A percentile compares a stretch with the other conserved stretches of the same genome.
These are phyloP conservation scores for Prunus campanulata DNA, from an alignment of 306 rosid species.

Conservation along the genomic window DNA sequence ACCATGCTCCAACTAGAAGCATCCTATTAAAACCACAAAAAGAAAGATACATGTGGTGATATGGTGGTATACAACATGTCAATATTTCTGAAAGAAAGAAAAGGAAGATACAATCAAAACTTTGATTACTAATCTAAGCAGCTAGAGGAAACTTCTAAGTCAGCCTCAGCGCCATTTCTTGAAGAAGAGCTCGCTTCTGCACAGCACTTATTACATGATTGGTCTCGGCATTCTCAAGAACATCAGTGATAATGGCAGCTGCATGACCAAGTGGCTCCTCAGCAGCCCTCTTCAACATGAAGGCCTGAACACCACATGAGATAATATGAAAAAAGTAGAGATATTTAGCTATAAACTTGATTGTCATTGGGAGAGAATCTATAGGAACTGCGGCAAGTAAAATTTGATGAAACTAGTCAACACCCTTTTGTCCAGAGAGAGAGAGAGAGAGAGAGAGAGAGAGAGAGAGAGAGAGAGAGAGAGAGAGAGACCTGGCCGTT, in stretches of 20 bases:
- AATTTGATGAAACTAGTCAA: too few relatives aligned
- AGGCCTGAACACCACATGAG: slow-evolving; percentile 51
- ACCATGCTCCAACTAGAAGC: too few relatives aligned
- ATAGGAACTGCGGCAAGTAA: too few relatives aligned
- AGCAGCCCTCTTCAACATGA: slow-evolving; percentile 83
- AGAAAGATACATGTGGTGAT: too few relatives aligned
- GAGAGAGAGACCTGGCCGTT: too few relatives aligned
- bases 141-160: slow-evolving; percentile 31
- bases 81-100: slow-evolving; percentile 8
- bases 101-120: slow-evolving; percentile 36
- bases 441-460: too few relatives aligned
- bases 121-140: slow-evolving; percentile 28
- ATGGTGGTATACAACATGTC: neutral
- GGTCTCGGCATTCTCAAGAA: slow-evolving; percentile 93
- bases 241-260: slow-evolving; percentile 76
- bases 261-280: slow-evolving; percentile 99
- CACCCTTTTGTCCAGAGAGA: too few relatives aligned
- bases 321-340: neutral
- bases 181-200: slow-evolving; percentile 96
- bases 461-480: too few relatives aligned
- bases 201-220: slow-evolving; percentile 77
- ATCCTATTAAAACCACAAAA: too few relatives aligned
- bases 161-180: slow-evolving; percentile 89
- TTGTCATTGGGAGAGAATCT: neutral
- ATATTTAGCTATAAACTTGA: neutral